Conservation (phyloP, 2,329 filamentous ascomycete genomes). For the Diaporthe capsici region DNA sequence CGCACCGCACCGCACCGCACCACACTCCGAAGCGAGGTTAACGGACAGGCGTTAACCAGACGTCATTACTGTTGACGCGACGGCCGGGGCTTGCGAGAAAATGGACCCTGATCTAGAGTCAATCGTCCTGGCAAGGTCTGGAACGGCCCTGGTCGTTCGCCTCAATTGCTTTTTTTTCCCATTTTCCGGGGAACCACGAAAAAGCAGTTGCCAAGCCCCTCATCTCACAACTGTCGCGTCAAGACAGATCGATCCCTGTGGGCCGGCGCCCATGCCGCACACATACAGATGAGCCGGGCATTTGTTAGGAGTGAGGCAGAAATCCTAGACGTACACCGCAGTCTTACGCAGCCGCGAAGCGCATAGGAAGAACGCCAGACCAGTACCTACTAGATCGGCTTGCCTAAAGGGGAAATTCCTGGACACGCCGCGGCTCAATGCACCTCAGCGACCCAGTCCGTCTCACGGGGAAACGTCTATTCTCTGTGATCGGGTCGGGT, state of each 20-base stretch:
- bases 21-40: background rate
- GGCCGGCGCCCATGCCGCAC: constrained; percentile 1
- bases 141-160: constrained; percentile 8
- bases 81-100: constrained; percentile 6
- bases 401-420: constrained; percentile 23
- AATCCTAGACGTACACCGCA: background rate
- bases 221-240: constrained; percentile 27
- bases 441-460: background rate
- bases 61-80: constrained; percentile 4
- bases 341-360: background rate
- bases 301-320: background rate
- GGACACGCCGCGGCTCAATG: background rate
- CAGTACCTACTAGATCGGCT: constrained; percentile 11
- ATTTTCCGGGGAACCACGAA: constrained; percentile 27
- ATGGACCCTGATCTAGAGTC: constrained; percentile 25
- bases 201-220: constrained; percentile 29
- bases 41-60: background rate
- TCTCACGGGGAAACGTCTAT: background rate
- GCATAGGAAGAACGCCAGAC: background rate
- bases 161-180: constrained; percentile 22
- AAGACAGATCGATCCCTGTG: constrained; percentile 13
- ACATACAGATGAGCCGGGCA: background rate
- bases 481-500: background rate
- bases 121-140: constrained; percentile 4
- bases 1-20: background rate